Evolutionary conservation across 2,329 filamentous ascomycete genomes (phyloP), one percentile per base, ranked within the genome.

Genomic region (Aureobasidium sp.): DNA sequence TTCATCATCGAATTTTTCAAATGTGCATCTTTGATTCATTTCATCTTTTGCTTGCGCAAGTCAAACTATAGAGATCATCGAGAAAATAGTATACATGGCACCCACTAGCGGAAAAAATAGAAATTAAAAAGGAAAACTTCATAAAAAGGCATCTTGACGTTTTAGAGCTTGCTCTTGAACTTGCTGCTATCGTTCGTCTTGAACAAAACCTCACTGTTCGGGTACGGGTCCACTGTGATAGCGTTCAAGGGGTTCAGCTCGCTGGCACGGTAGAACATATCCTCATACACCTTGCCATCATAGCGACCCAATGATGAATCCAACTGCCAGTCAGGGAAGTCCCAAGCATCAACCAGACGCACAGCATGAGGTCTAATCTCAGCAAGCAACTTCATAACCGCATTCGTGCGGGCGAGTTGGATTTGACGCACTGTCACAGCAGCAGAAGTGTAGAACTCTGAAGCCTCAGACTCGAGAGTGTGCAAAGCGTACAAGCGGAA

Each of bases 261-360:
- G 64, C 83, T 86, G 0, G 88, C 89, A 15, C 88, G 77, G 69
- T 85, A 78, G 75, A 91, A 92, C 78, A 92, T 80, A 68, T 91
- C 88, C 72, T 89, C 86, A 67, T 92, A 92, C 1, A 91, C 88
- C 68, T 87, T 86, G 24, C 89, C 88, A 64, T 92, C 88, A 47
- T 82, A 83, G 1, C 87, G 79, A 1, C 89, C 88, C 43, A 92
- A 73, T 63, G 83, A 85, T 68, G 83, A 87, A 71, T 92, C 88
- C 2, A 92, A 80, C 68, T 89, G 86, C 87, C 87, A 92, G 71
- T 92, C 88, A 1, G 88, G 85, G 74, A 92, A 89, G 64, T 84
- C 83, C 89, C 88, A 92, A 0, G 86, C 78, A 69, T 92, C 88
- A 0, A 90, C 88, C 12, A 92, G 76, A 12, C 83, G 75, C 15